Conservation (phyloP, 140 eudicot genomes). For the Senecio squalidus region DNA sequence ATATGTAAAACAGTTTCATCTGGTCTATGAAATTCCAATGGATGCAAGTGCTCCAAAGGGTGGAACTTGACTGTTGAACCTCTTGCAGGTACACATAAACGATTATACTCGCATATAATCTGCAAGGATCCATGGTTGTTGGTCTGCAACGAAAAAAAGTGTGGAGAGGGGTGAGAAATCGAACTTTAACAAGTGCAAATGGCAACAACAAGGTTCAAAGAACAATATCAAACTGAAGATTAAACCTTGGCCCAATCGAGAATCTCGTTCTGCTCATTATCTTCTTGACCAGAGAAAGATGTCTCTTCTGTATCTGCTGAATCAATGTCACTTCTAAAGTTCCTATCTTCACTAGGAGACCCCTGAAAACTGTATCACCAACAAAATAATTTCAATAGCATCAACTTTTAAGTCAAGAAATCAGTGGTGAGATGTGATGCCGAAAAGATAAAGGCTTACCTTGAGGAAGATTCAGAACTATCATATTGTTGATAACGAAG, state of each 20-base stretch:
- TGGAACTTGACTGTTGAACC: slow-evolving; percentile 77
- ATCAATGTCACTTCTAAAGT: slow-evolving; percentile 63
- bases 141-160: slow-evolving; percentile 42
- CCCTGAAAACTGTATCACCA: slow-evolving; percentile 58
- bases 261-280: slow-evolving; percentile 62
- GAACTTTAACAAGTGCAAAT: not conserved
- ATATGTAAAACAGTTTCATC: slow-evolving; percentile 61
- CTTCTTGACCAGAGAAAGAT: slow-evolving; percentile 79
- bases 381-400: not conserved
- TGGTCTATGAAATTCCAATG: slow-evolving; percentile 79
- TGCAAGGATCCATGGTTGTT: slow-evolving; percentile 81
- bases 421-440: slow-evolving; percentile 1
- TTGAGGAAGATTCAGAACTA: slow-evolving; percentile 82
- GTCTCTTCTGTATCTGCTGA: slow-evolving; percentile 79
- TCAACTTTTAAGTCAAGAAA: slow-evolving; percentile 8
- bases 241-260: slow-evolving; percentile 97
- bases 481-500: slow-evolving; percentile 63
- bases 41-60: slow-evolving; percentile 84
- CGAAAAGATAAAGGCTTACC: slow-evolving; percentile 39
- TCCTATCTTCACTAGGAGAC: slow-evolving; percentile 79
- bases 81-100: slow-evolving; percentile 60
- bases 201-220: not conserved
- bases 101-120: slow-evolving; percentile 79
- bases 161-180: not conserved
- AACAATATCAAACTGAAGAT: not conserved